These are phyloP conservation scores for Komagataella pastoris DNA, from an alignment of 805 yeast species.

Conservation along the genomic window DNA sequence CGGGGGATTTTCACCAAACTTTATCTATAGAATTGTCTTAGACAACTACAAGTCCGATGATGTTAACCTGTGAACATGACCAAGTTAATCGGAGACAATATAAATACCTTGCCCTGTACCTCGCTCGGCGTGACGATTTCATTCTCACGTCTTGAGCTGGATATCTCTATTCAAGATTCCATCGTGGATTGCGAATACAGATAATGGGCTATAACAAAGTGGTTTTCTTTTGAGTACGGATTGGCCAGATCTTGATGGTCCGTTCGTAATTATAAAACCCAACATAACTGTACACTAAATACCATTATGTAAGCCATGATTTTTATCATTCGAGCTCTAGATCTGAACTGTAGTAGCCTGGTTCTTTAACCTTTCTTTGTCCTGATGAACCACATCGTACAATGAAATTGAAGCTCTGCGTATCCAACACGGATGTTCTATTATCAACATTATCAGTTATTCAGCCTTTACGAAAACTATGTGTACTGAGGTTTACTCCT, in stretches of 20 bases:
- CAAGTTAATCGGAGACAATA: neutral
- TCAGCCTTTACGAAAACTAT: conserved; percentile 36
- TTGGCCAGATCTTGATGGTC: conserved; percentile 23
- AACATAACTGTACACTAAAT: conserved; percentile 10
- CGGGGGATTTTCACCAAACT: conserved; percentile 95
- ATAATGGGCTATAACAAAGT: conserved; percentile 33
- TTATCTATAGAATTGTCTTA: conserved; percentile 86
- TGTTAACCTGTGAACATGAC: conserved; percentile 33
- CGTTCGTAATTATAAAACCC: conserved; percentile 24
- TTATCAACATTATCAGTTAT: conserved; percentile 14
- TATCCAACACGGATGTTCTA: conserved; percentile 3
- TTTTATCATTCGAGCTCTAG: neutral
- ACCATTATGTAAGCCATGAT: neutral
- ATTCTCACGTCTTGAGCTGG: conserved; percentile 48
- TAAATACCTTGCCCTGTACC: conserved; percentile 35
- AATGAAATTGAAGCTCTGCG: conserved; percentile 7
- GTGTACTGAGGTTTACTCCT: conserved; percentile 43
- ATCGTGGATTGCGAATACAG: conserved; percentile 5
- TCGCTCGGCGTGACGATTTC: conserved; percentile 36
- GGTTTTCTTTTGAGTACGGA: conserved; percentile 50
- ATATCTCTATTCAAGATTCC: conserved; percentile 14
- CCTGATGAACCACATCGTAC: neutral
- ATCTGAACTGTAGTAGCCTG: no score
- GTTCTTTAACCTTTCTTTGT: no score
- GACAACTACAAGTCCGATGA: conserved; percentile 89